Conservation (phyloP, 352 stramenopile genomes). For the Pythium sp. region DNA sequence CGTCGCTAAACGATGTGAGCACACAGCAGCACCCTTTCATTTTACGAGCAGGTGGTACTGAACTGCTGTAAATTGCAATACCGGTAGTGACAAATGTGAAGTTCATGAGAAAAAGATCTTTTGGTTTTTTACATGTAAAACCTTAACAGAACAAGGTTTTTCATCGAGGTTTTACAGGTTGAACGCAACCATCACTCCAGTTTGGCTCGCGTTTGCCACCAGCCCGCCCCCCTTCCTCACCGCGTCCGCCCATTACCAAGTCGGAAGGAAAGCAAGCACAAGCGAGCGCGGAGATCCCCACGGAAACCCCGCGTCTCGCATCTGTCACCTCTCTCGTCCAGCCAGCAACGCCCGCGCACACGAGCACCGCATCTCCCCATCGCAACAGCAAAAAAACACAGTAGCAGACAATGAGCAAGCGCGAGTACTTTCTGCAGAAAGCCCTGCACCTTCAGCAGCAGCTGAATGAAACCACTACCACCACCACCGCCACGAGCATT, state of each 20-base stretch:
- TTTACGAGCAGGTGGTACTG: too few relatives aligned
- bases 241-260: constrained; percentile 14
- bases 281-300: constrained; percentile 2
- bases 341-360: constrained; percentile 8
- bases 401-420: constrained; percentile 72
- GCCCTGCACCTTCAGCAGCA: constrained; percentile 80
- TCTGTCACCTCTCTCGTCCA: not conserved
- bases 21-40: too few relatives aligned
- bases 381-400: constrained; percentile 27
- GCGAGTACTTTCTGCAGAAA: constrained; percentile 82
- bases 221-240: constrained; percentile 10
- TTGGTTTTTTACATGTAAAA: constrained; percentile 10
- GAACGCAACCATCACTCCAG: constrained; percentile 9
- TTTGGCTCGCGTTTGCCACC: constrained; percentile 11
- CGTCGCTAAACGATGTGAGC: too few relatives aligned
- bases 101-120: constrained; percentile 18
- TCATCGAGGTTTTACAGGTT: not conserved
- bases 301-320: constrained; percentile 5
- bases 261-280: constrained; percentile 12
- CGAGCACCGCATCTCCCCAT: constrained; percentile 12
- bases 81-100: too few relatives aligned
- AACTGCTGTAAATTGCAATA: too few relatives aligned
- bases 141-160: not conserved
- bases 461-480: constrained; percentile 46
- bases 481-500: constrained; percentile 14